Base-by-base conservation (phyloP, 192 early-diverging fungal genomes). In the Coemansia guatemalensis region DNA sequence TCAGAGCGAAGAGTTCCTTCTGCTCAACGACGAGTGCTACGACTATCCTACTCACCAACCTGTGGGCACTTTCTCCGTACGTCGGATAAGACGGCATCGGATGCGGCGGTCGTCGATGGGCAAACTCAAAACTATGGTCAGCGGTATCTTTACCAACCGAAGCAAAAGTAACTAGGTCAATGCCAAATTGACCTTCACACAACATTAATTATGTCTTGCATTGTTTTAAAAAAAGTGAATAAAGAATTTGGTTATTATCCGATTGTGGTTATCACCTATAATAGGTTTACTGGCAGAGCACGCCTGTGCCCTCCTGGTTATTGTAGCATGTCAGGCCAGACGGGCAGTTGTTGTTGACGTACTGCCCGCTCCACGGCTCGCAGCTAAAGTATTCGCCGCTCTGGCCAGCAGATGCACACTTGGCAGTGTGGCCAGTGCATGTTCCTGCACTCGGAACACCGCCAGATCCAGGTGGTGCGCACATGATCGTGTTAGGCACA, bases 341-440 rank as follows among this genome's bases (percentile, higher is more conserved):
- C 3, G 65, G 65, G 53, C 72, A 74, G 21, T 29, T 27, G 53
- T 48, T 58, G 58, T 74, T 60, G 20, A 68, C 66, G 30, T 53
- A 74, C 58, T 74, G 72, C 1, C 72, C 72, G 51, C 62, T 65
- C 72, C 72, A 74, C 4, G 66, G 27, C 66, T 74, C 72, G 26
- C 72, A 74, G 65, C 62, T 68, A 54, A 74, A 68, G 58, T 74
- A 74, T 29, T 64, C 58, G 58, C 66, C 67, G 27, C 65, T 59
- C 41, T 65, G 44, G 20, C 72, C 72, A 3, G 66, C 24, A 24
- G 41, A 26, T 4, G 60, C 72, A 53, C 72, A 74, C 58, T 74
- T 74, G 57, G 72, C 72, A 33, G 58, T 58, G 53, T 74, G 60
- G 21, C 62, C 72, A 20, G 56, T 25, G 66, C 72, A 74, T 44